Conservation (phyloP, 257 asterid genomes). For the Rubia yunnanensis region DNA sequence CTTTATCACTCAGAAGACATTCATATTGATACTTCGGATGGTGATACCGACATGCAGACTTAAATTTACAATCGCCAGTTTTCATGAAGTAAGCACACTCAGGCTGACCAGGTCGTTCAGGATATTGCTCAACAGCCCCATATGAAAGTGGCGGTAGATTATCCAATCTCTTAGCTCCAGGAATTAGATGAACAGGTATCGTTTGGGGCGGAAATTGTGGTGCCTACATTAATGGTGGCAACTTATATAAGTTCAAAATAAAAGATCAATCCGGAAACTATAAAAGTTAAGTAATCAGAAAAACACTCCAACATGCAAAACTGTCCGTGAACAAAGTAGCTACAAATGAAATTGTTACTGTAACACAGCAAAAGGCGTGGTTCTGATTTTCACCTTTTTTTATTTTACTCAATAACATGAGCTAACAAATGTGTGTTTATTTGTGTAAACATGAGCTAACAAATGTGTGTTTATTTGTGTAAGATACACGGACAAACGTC, state of each 20-base stretch:
- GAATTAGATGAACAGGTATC: constrained; percentile 11
- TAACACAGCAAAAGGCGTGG: not conserved
- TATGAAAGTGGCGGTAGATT: not conserved
- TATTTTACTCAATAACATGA: not conserved
- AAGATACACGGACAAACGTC: not conserved
- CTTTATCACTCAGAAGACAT: constrained; percentile 32
- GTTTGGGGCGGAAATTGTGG: constrained; percentile 12
- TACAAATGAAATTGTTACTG: not conserved
- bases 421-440: too few species aligned
- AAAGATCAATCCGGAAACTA: too few species aligned
- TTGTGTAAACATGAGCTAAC: not conserved
- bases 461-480: too few species aligned
- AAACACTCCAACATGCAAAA: not conserved
- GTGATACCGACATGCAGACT: constrained; percentile 31
- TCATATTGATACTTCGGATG: constrained; percentile 30
- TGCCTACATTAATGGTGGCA: constrained; percentile 14
- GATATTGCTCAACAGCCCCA: constrained; percentile 25
- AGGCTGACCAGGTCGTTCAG: constrained; percentile 47
- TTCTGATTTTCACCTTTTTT: not conserved
- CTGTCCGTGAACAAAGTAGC: not conserved
- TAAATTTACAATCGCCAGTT: constrained; percentile 42
- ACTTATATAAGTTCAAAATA: not conserved
- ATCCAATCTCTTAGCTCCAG: constrained; percentile 9
- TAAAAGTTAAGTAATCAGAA: too few species aligned
- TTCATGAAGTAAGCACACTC: constrained; percentile 34